Conservation (phyloP, 371 early-diverging fungal genomes). For the Zychaea mexicana region DNA sequence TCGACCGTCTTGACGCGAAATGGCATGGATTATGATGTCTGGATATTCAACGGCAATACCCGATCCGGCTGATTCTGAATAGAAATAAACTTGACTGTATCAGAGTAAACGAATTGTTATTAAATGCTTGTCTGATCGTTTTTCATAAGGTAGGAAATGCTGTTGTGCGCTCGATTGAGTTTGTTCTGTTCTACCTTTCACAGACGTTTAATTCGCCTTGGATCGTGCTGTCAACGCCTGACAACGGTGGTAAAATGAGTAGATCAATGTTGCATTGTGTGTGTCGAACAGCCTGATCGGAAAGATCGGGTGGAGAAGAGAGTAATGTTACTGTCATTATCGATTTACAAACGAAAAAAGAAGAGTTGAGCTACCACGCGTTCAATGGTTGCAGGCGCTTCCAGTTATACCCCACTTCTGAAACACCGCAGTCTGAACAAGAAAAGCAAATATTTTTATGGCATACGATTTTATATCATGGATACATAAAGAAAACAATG, state of each 20-base stretch:
- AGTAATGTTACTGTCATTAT: slow-evolving; percentile 50
- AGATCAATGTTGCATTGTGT: slow-evolving; percentile 33
- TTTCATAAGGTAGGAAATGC: not conserved
- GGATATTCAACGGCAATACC: slow-evolving; percentile 76
- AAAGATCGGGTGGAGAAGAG: slow-evolving; percentile 32
- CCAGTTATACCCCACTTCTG: not conserved
- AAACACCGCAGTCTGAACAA: no score
- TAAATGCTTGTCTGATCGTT: not conserved
- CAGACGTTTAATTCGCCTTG: slow-evolving; percentile 38
- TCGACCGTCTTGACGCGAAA: slow-evolving; percentile 65
- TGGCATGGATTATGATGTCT: slow-evolving; percentile 81
- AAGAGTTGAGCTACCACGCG: no score
- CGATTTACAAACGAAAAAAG: not conserved
- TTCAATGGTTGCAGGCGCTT: not conserved
- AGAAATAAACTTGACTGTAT: slow-evolving; percentile 54
- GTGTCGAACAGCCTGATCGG: slow-evolving; percentile 33
- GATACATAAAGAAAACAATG: not conserved
- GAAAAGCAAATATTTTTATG: no score
- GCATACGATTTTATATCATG: not conserved
- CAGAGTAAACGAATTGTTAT: not conserved
- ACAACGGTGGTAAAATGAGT: slow-evolving; percentile 42
- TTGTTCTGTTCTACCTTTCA: slow-evolving; percentile 34
- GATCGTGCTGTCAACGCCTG: slow-evolving; percentile 28
- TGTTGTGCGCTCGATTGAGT: no score
- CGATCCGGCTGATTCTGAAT: slow-evolving; percentile 35